Evolutionary conservation across 2,329 filamentous ascomycete species (phyloP), one percentile per base, ranked within the genome.

Genomic region (Passalora sequoiae): DNA sequence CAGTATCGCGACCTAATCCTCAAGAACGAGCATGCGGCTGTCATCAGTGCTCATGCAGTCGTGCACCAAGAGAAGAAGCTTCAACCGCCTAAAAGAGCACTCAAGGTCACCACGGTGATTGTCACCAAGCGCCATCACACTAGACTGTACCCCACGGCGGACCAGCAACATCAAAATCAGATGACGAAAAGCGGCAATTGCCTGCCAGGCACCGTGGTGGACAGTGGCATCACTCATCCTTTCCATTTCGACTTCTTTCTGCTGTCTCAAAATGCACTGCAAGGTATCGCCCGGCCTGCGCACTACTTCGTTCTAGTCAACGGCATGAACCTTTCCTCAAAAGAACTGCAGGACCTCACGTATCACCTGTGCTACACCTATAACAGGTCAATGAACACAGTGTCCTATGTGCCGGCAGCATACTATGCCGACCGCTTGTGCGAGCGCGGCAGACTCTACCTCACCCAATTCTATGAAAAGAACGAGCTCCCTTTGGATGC

Each of bases 101-200:
- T 13, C 45, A 46, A 21, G 39, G 19, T 66, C 17, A 65, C 60
- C 0, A 51, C 63, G 15, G 33, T 71, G 3, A 49, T 71, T 3
- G 63, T 64, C 3, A 58, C 54, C 3, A 70, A 72, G 43, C 59
- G 68, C 0, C 70, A 73, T 43, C 53, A 67, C 42, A 61, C 63
- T 0, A 61, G 69, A 0, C 69, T 72, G 54, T 72, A 62, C 44
- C 56, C 63, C 1, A 16, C 20, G 91, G 2, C 91, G 97, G 47
- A 25, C 10, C 31, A 40, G 2, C 3, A 30, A 9, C 25, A 32
- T 54, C 89, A 96, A 57, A 81, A 17, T 3, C 17, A 9, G n/a
- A 19, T 30, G 16, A 22, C 24, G 4, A 2, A 1, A 4, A 57
- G 54, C 31, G 37, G 40, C 10, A 67, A 66, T 42, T 50, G 54